phyloP scores from a whole-genome alignment of 78 protist species.

The Protostelium mycophagum region DNA sequence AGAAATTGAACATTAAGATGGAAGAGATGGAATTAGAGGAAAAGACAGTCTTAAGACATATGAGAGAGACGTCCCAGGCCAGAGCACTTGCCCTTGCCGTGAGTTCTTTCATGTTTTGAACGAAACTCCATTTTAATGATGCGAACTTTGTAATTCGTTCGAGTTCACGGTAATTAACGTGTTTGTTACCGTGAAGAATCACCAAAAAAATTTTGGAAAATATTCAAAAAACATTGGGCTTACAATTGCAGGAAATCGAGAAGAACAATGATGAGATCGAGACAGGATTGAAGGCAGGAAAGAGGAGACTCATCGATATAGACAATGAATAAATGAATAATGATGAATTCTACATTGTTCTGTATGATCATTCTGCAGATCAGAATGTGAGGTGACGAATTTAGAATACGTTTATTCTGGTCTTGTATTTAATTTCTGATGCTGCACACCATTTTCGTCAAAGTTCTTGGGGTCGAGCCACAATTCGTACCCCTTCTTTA shows the following conservation, averaged over 20 bases:
- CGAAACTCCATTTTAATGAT: not conserved
- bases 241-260: not conserved
- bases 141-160: too few relatives aligned
- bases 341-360: too few relatives aligned
- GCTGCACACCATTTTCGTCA: conserved; percentile 11
- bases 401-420: too few relatives aligned
- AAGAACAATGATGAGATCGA: not conserved
- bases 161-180: too few relatives aligned
- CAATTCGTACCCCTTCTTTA: not conserved
- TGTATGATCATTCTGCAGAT: too few relatives aligned
- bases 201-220: too few relatives aligned
- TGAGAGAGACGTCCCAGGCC: not conserved
- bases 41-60: not conserved
- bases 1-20: not conserved
- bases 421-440: too few relatives aligned
- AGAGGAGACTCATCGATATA: not conserved
- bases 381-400: too few relatives aligned
- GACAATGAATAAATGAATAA: not conserved
- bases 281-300: not conserved
- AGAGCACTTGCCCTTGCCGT: not conserved
- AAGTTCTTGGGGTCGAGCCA: not conserved
- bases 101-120: not conserved
- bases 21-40: not conserved
- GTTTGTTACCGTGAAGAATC: too few relatives aligned
- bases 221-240: too few relatives aligned